These are phyloP conservation scores for Magnolia changhungtana DNA, from an alignment of 164 flowering plant species.

Conservation along the genomic window DNA sequence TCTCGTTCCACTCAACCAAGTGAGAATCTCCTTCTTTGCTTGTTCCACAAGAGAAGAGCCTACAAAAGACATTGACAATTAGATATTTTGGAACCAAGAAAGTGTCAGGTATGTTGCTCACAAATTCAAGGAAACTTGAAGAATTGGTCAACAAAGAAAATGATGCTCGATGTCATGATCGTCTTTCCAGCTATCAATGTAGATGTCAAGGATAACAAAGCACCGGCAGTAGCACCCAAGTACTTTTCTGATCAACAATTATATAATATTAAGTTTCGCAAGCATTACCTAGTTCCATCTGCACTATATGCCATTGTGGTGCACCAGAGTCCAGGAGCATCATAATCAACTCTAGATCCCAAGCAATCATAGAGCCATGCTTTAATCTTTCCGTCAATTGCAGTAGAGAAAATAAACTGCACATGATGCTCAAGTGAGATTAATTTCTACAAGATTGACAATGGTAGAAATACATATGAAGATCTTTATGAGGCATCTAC, in stretches of 20 bases:
- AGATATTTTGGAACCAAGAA: not conserved
- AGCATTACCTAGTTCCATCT: constrained; percentile 63
- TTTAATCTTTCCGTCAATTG: constrained; percentile 76
- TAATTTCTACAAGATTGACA: not conserved
- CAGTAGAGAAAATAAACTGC: constrained; percentile 76
- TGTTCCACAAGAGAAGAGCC: constrained; percentile 26
- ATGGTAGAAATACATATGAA: not conserved
- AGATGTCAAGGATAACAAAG: no score
- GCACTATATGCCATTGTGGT: constrained; percentile 76
- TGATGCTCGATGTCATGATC: no score
- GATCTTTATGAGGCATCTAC: not conserved
- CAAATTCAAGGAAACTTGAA: not conserved
- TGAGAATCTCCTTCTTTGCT: constrained; percentile 29
- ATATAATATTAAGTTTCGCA: not conserved
- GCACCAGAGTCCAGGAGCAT: constrained; percentile 76
- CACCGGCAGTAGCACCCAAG: no score
- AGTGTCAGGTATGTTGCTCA: not conserved
- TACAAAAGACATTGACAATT: not conserved
- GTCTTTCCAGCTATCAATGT: no score
- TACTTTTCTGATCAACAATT: not conserved
- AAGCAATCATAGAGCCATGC: constrained; percentile 74
- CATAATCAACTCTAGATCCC: constrained; percentile 79
- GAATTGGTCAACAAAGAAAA: not conserved
- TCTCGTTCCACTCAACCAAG: constrained; percentile 25
- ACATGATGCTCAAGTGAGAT: constrained; percentile 6